Percentiles rank a stretch among this genome's conserved stretches.
phyloP scores from a whole-genome alignment of 208 protist species.

The Trypanosomatidae sp. region DNA sequence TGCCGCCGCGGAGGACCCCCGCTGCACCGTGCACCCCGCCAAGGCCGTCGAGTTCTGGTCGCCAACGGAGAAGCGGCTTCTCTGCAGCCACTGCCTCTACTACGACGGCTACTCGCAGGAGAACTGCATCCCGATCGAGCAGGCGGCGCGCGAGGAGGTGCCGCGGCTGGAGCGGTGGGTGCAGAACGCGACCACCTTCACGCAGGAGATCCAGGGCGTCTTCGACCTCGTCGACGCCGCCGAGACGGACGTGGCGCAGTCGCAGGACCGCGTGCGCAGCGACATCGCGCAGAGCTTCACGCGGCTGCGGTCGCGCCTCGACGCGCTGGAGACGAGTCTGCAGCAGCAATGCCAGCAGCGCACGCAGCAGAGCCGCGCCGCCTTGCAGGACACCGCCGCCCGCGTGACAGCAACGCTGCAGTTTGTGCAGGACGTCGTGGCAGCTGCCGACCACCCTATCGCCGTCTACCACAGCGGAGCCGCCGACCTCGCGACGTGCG shows the following conservation, averaged over 20 bases:
- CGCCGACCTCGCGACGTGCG: constrained; percentile 29
- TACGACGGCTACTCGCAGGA: constrained; percentile 71
- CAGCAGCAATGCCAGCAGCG: constrained; percentile 32
- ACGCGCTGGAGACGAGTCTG: constrained; percentile 49
- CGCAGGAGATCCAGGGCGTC: constrained; percentile 56
- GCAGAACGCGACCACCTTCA: constrained; percentile 59
- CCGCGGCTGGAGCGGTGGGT: constrained; percentile 58
- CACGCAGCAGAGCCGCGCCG: constrained; percentile 24
- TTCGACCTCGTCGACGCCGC: constrained; percentile 56
- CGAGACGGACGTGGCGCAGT: constrained; percentile 37
- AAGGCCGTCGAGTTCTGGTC: constrained; percentile 85
- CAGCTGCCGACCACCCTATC: constrained; percentile 38
- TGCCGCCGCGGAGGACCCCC: constrained; percentile 23
- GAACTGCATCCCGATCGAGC: constrained; percentile 64
- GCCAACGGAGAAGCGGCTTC: constrained; percentile 53
- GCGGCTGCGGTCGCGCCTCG: constrained; percentile 35
- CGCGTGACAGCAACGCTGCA: constrained; percentile 44
- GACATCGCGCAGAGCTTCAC: constrained; percentile 49
- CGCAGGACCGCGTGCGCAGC: constrained; percentile 28
- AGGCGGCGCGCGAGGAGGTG: constrained; percentile 47
- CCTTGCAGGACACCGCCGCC: constrained; percentile 29
- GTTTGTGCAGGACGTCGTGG: constrained; percentile 40
- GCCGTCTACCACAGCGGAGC: constrained; percentile 36
- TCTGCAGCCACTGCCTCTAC: constrained; percentile 82
- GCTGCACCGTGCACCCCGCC: constrained; percentile 44